Evolutionary conservation across 2,329 filamentous ascomycete genomes (phyloP), one percentile per base, ranked within the genome.

Genomic region (Trichophyton verrucosum): DNA sequence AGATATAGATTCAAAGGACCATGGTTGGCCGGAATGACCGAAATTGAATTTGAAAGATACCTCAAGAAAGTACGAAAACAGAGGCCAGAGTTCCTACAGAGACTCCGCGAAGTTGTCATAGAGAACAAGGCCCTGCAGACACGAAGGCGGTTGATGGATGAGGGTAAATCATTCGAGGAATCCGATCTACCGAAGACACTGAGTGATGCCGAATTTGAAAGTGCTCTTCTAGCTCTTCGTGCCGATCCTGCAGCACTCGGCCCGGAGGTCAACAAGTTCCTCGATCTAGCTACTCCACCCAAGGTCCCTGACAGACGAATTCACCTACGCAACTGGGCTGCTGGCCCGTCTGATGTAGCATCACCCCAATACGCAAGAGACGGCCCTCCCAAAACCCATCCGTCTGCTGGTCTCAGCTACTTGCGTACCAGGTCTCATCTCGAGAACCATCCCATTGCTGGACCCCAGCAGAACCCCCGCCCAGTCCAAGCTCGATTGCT

Each of bases 401-500:
- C 85, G 2, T 84, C 82, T 3, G 84, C 82, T 3, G 85, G 85
- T 64, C 74, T 87, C 3, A 80, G 81, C 13, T 86, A 87, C 68
- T 73, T 81, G 2, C 79, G 82, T 57, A 81, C 80, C 11, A 76
- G 78, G 60, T 75, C 80, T 22, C 75, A 80, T 66, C 72, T 83
- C 51, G 74, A 78, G 65, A 86, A 86, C 67, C 82, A 86, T 68
- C 81, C 83, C 1, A 69, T 80, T 33, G 80, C 81, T 65, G 85
- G 85, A 3, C 84, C 85, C 8, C 83, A 85, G 66, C 71, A 72
- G 1, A 67, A 73, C 30, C 75, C 75, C 24, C 68, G 77, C 3
- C 83, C 83, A 0, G 75, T 86, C 2, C 71, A 81, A 62, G 81
- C 82, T 3, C 82, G 85, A 64, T 77, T 86, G 20, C 69, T 87